Evolutionary conservation across 2,329 filamentous ascomycete species (phyloP), one percentile per base, ranked within the genome.

Genomic region (Metarhizium humberi): DNA sequence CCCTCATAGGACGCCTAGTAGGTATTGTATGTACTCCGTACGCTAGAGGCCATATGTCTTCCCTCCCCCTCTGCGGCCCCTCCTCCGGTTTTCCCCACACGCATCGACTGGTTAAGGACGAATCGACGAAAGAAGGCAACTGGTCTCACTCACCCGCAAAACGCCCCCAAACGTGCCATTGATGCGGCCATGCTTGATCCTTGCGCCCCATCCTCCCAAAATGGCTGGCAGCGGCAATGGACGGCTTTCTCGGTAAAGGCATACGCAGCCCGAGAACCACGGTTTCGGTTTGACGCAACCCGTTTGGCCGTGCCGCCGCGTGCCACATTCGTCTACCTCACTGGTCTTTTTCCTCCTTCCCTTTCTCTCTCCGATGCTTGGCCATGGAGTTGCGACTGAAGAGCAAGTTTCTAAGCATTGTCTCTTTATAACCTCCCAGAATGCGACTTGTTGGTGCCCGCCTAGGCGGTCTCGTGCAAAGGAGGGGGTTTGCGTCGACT

Each of bases 401-500:
- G 20, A 29, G 18, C 11, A 14, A 48, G 25, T 48, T 48, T 48
- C 20, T 16, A 30, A 30, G 5, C 20, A n/a, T 50, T 53, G 50
- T 16, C 29, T 49, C 45, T 34, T 47, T 16, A 48, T 29, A 7
- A 48, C 34, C 11, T 52, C 45, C 52, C 53, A 56, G 7, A 29
- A 64, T 64, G 63, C 62, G 61, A 62, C 52, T 59, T 54, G 54
- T 40, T 30, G 55, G 45, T n/a, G 34, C 56, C 42, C 66, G 63
- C 11, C 56, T 69, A 18, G 62, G 61, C 40, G 61, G 65, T 55
- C 58, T 68, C 43, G 63, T 66, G 56, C 74, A 74, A 59, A 70
- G 70, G 57, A 73, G 80, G 53, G 68, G 69, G n/a, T 83, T 84
- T 63, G 76, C 78, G 20, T 73, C 71, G 10, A 75, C 80, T 51